These are phyloP conservation scores for Saccharomyces hybrid DNA, from an alignment of 1,139 yeast species.

Conservation along the genomic window DNA sequence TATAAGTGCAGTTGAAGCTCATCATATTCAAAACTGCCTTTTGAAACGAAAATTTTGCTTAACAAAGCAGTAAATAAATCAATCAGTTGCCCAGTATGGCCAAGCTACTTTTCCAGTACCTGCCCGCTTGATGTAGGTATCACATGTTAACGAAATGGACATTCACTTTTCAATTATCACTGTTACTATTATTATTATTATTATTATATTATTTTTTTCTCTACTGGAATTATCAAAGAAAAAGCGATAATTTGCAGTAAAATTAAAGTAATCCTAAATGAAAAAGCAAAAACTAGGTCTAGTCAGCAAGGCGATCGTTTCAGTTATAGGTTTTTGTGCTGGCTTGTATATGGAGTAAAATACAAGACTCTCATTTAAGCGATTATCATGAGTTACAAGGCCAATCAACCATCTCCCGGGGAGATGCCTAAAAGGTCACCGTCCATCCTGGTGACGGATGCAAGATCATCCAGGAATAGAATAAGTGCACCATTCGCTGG, in stretches of 20 bases:
- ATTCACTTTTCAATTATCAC: too few relatives aligned
- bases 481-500: constrained; percentile 81
- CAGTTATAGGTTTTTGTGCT: not conserved
- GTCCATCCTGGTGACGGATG: constrained; percentile 85
- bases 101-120: not conserved
- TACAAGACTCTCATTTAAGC: constrained; percentile 5
- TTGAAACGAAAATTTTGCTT: not conserved
- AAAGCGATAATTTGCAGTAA: not conserved
- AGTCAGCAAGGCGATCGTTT: not conserved
- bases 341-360: not conserved
- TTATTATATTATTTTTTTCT: not conserved
- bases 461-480: constrained; percentile 55
- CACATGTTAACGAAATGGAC: too few relatives aligned
- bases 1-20: too few relatives aligned
- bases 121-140: not conserved
- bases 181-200: not conserved
- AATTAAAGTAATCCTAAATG: not conserved
- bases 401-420: constrained; percentile 1
- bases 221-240: not conserved
- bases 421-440: constrained; percentile 56
- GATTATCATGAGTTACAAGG: constrained; percentile 11
- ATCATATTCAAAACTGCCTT: not conserved
- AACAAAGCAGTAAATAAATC: not conserved
- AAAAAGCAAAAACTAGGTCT: not conserved
- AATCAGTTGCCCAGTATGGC: not conserved